These are phyloP conservation scores for Ichthyophonus hoferi DNA, from an alignment of 208 protist species.

Conservation along the genomic window DNA sequence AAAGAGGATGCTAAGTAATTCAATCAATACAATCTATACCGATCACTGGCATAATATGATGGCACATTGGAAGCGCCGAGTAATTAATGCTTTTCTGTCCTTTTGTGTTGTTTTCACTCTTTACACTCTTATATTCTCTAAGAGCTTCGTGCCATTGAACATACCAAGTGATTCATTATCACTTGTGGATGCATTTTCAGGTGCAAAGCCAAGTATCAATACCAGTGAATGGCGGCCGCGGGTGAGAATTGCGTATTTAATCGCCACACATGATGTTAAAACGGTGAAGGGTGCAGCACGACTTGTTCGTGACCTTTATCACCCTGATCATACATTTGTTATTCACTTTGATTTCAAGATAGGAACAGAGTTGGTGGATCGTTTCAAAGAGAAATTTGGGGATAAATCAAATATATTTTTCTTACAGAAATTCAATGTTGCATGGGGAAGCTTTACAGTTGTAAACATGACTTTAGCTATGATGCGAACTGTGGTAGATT, in stretches of 20 bases:
- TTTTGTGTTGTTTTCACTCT: too few relatives aligned
- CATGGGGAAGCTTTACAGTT: not conserved
- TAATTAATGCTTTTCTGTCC: too few relatives aligned
- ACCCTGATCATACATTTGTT: not conserved
- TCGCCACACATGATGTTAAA: not conserved
- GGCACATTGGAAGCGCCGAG: too few relatives aligned
- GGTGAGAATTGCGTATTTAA: not conserved
- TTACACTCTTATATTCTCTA: too few relatives aligned
- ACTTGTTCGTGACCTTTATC: not conserved
- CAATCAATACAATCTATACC: too few relatives aligned
- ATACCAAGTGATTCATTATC: too few relatives aligned
- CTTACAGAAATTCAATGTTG: not conserved
- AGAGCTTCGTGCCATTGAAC: too few relatives aligned
- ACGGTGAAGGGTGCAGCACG: not conserved
- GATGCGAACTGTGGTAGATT: not conserved
- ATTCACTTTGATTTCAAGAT: not conserved
- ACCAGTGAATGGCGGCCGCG: not conserved
- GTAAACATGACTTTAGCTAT: not conserved
- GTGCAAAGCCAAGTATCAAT: too few relatives aligned
- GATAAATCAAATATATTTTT: not conserved
- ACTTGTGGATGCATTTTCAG: too few relatives aligned
- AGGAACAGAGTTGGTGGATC: not conserved
- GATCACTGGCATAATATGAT: too few relatives aligned
- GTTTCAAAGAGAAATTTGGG: not conserved
- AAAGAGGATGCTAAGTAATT: too few relatives aligned